A percentile compares a stretch with the other conserved stretches of the same genome.
Conservation (phyloP, 225 moss, liverwort and hornwort genomes). For the Thuidium tamariscinum region DNA sequence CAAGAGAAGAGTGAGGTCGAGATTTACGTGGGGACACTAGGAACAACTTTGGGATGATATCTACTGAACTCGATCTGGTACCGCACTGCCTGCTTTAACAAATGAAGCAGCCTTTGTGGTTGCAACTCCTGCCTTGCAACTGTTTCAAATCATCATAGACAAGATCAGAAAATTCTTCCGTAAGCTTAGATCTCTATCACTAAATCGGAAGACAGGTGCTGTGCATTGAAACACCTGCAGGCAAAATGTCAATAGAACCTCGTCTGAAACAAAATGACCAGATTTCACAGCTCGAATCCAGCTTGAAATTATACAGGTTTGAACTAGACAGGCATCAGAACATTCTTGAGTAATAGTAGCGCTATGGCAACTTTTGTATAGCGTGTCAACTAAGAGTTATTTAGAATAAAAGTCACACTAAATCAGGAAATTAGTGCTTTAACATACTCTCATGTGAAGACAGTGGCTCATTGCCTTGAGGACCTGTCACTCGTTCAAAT, state of each 20-base stretch:
- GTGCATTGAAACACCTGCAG: not conserved
- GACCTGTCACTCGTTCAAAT: not conserved
- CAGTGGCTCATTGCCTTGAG: not conserved
- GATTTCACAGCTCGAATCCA: not conserved
- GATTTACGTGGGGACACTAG: constrained; percentile 78
- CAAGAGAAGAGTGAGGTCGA: not conserved
- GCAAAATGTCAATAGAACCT: not conserved
- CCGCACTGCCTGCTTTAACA: constrained; percentile 86
- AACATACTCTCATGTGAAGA: not conserved
- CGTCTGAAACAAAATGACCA: not conserved
- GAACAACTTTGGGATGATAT: constrained; percentile 96
- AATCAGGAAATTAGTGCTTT: not conserved
- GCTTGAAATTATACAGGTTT: not conserved
- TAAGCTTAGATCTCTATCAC: not conserved
- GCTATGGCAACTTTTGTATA: not conserved
- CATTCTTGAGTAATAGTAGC: not conserved
- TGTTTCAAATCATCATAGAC: constrained; percentile 13
- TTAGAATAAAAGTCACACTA: not conserved
- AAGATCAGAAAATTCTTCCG: not conserved
- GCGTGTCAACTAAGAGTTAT: not conserved
- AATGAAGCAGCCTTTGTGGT: constrained; percentile 73
- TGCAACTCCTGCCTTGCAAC: constrained; percentile 91
- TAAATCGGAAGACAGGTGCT: not conserved
- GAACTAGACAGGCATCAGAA: not conserved
- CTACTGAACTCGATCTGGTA: constrained; percentile 96